Base-by-base conservation (phyloP, 2,329 filamentous ascomycete species). In the Phoma herbarum region DNA sequence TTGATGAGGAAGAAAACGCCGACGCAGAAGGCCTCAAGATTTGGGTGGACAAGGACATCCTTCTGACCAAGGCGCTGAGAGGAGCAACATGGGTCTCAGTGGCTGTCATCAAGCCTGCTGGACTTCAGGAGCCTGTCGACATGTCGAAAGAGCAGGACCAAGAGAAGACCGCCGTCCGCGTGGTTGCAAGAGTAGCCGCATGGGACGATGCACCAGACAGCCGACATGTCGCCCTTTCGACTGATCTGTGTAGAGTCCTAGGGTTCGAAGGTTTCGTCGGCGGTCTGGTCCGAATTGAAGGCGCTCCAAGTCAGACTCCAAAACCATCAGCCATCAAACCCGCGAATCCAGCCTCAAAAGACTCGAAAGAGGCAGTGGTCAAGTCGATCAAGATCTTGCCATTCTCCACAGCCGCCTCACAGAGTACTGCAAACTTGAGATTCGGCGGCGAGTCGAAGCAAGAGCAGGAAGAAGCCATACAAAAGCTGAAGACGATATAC, bases 141-240 rank as follows among this genome's bases (percentile, higher is more conserved):
- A 86, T 90, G 46, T 90, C 94, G 64, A 87, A 87, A 54, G 89
- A 91, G 50, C 84, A 79, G 67, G 79, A 90, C 70, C 81, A 85
- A 66, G 80, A 87, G 29, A 82, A 83, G 60, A 80, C 83, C 10
- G 82, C 88, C 1, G 80, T 83, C 16, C 94, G 89, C 66, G 79
- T 98, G 1, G 85, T 98, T 35, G 94, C 93, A 2, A 86, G 86
- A 62, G 77, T 98, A 3, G 81, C 85, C 37, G 80, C 87, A 1
- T 99, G 95, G 96, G 86, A 93, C 57, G 92, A 96, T 70, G 89
- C 93, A 1, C 93, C 95, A 1, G 92, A 94, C 71, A 88, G 87
- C 52, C 88, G 90, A 62, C 90, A 94, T 61, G 86, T 87, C 47
- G 92, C 92, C 1, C 81, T 99, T 23, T 98, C 95, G 1, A 85